These are phyloP conservation scores for Penicillium brasilianum DNA, from an alignment of 2,329 filamentous ascomycete genomes.

Conservation along the genomic window DNA sequence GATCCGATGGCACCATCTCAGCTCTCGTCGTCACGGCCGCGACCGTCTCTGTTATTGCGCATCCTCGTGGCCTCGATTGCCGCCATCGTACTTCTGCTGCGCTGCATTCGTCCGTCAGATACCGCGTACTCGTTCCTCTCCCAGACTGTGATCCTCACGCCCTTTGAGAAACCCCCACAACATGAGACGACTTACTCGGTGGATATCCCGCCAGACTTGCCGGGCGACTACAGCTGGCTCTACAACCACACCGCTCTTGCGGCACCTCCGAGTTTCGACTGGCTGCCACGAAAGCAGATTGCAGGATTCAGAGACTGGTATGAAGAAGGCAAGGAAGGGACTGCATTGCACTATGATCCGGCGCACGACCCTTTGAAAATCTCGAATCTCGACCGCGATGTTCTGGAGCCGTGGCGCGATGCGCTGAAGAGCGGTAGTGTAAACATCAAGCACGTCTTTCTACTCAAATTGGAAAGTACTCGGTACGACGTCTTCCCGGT, in stretches of 20 bases:
- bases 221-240: slow-evolving; percentile 29
- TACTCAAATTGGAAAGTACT: slow-evolving; percentile 51
- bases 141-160: slow-evolving; percentile 28
- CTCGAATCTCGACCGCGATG: slow-evolving; percentile 44
- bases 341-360: slow-evolving; percentile 41
- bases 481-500: slow-evolving; percentile 52
- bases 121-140: slow-evolving; percentile 28
- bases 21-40: neutral
- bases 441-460: slow-evolving; percentile 48
- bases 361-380: slow-evolving; percentile 48
- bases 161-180: slow-evolving; percentile 25
- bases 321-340: slow-evolving; percentile 9
- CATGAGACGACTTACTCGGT: slow-evolving; percentile 16
- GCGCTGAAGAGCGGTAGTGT: slow-evolving; percentile 28
- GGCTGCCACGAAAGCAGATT: slow-evolving; percentile 25
- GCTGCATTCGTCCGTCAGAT: slow-evolving; percentile 23
- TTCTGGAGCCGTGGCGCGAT: slow-evolving; percentile 34
- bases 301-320: slow-evolving; percentile 34
- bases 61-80: slow-evolving; percentile 11
- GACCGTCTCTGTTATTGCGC: slow-evolving; percentile 11
- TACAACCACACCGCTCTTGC: slow-evolving; percentile 29
- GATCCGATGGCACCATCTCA: neutral
- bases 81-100: slow-evolving; percentile 15
- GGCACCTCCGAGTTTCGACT: slow-evolving; percentile 23
- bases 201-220: slow-evolving; percentile 19